Conservation (phyloP, 2,329 filamentous ascomycete species). For the Aspergillus ibericus region DNA sequence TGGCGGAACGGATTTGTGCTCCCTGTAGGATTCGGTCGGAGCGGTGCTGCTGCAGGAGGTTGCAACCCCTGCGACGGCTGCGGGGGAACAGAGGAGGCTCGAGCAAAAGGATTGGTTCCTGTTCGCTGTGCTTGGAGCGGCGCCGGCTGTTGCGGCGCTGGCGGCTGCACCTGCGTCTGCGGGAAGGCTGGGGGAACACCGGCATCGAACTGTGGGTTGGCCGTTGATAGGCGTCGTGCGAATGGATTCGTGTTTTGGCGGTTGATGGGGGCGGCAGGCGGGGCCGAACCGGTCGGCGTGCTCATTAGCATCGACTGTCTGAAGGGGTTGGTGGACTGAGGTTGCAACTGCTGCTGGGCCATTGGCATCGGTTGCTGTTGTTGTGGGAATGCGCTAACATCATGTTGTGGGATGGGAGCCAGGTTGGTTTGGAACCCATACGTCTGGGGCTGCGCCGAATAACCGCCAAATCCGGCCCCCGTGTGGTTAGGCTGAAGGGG, state of each 20-base stretch:
- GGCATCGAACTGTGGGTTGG: constrained; percentile 31
- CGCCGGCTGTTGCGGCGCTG: constrained; percentile 27
- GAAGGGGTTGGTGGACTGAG: constrained; percentile 84
- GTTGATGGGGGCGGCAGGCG: constrained; percentile 47
- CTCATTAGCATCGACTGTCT: constrained; percentile 75
- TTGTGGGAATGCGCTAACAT: constrained; percentile 47
- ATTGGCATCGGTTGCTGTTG: constrained; percentile 35
- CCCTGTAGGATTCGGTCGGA: constrained; percentile 77
- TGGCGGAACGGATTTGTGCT: constrained; percentile 95
- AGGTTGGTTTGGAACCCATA: constrained; percentile 46
- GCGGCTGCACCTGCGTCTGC: constrained; percentile 30
- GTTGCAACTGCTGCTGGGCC: constrained; percentile 32
- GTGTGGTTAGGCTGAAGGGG: constrained; percentile 63
- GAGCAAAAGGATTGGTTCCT: constrained; percentile 71
- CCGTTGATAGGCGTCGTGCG: constrained; percentile 59
- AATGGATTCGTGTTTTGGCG: constrained; percentile 85
- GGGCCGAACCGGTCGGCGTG: constrained; percentile 52
- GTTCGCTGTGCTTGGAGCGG: constrained; percentile 56
- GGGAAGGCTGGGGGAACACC: constrained; percentile 21
- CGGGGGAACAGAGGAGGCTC: constrained; percentile 48
- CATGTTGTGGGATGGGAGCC: constrained; percentile 52
- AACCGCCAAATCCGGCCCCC: constrained; percentile 81
- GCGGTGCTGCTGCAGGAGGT: constrained; percentile 42
- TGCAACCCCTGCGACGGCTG: constrained; percentile 37
- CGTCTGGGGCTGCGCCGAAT: constrained; percentile 67